Base-by-base conservation (phyloP, 192 early-diverging fungal species). In the Podila epicladia region DNA sequence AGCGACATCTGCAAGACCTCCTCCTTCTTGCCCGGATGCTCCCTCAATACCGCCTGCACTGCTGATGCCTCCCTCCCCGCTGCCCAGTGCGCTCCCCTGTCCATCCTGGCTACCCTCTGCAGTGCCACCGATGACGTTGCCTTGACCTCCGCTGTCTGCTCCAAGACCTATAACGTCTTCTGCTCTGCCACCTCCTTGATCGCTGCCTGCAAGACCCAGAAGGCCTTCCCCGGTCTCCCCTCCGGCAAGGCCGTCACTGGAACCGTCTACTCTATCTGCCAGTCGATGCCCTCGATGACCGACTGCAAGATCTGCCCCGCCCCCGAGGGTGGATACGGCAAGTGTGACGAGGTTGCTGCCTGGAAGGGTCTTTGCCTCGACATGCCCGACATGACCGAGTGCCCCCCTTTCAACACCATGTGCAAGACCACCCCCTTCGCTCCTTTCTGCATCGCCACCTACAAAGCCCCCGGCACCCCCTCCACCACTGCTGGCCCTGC, bases 221-320 rank as follows among this genome's bases (percentile, higher is more conserved):
- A 22, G 37, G 71, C 77, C 4, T 73, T 80, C 77, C 71, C 77
- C 24, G 71, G 71, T 20, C 62, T 80, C 24, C 77, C 77, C 45
- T 80, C 77, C 2, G 77, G 77, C 50, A 80, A 80, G 77, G 13
- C 45, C 20, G 67, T 73, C 48, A 73, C 77, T 9, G 77, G 77
- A 13, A 17, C 71, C 9, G 37, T 80, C 62, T 80, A 80, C 62
- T 80, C 77, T 9, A 35, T 80, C 71, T 80, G 77, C 59, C 77
- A 80, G 67, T 66, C 68, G 51, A 80, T 80, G 77, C 55, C 71
- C 45, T 31, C 19, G 3, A 80, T 80, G 77, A 55, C 61, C 17
- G 77, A 69, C 51, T 80, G 77, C 67, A 80, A 73, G 77, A 72
- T 69, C 53, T 80, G 77, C 71, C 77, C 77, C 20, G 71, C n/a